Evolutionary conservation across 2,329 filamentous ascomycete species (phyloP).

Genomic region (Canariomyces notabilis): DNA sequence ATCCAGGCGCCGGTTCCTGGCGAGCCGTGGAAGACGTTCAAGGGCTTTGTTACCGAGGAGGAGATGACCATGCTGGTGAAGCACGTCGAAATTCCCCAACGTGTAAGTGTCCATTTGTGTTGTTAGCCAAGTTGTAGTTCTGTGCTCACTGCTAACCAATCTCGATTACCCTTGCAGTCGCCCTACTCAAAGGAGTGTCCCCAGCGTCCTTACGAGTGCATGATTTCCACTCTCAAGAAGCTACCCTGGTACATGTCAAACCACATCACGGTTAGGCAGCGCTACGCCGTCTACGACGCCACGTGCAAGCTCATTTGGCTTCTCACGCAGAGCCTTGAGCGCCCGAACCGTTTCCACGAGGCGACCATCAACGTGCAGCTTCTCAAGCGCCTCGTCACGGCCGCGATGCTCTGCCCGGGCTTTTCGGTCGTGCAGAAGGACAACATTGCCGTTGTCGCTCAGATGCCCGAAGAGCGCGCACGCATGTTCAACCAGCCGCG

Average conservation of each 20-base stretch:
- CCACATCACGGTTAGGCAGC: constrained; percentile 53
- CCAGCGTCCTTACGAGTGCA: constrained; percentile 59
- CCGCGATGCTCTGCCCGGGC: constrained; percentile 53
- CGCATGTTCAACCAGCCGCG: constrained; percentile 43
- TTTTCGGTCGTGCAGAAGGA: constrained; percentile 60
- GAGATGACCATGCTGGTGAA: constrained; percentile 61
- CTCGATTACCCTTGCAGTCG: constrained; percentile 45
- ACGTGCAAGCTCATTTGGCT: constrained; percentile 45
- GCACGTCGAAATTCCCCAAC: constrained; percentile 56
- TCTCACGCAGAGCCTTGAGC: constrained; percentile 40
- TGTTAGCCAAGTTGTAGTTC: background rate
- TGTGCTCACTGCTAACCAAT: constrained; percentile 1
- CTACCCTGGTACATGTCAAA: constrained; percentile 58
- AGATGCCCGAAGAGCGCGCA: constrained; percentile 33
- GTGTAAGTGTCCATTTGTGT: constrained; percentile 44
- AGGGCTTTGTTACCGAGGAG: constrained; percentile 56
- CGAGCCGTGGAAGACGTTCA: constrained; percentile 50
- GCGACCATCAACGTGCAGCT: constrained; percentile 52
- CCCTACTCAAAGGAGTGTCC: constrained; percentile 57
- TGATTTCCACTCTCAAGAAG: constrained; percentile 59
- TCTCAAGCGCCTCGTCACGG: constrained; percentile 46
- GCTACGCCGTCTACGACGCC: constrained; percentile 47
- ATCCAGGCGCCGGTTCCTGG: constrained; percentile 32
- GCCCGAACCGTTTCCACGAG: constrained; percentile 40
- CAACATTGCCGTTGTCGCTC: constrained; percentile 44